Conservation (phyloP, 192 early-diverging fungal species). For the Glomus cerebriforme region DNA sequence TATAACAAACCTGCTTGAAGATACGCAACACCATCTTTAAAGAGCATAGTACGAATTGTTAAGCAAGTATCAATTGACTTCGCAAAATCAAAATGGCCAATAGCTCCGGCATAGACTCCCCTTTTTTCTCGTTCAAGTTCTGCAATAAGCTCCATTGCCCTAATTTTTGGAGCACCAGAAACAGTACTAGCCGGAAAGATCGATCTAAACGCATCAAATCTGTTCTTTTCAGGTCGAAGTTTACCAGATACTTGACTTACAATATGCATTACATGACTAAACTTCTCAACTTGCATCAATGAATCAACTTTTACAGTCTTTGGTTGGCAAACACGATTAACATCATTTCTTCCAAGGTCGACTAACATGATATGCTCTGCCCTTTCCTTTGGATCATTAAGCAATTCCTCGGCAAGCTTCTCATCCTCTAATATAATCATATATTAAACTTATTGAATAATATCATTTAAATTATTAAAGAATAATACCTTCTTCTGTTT, state of each 20-base stretch:
- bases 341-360: conserved; percentile 97
- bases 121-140: conserved; percentile 90
- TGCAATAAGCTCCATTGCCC: conserved; percentile 92
- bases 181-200: conserved; percentile 99
- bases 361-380: conserved; percentile 99
- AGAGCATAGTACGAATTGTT: conserved; percentile 97
- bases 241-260: conserved; percentile 92
- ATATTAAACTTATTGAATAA: background rate
- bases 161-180: conserved; percentile 97
- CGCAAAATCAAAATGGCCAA: conserved; percentile 95
- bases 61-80: conserved; percentile 96
- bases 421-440: conserved; percentile 67
- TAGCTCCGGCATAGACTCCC: conserved; percentile 87
- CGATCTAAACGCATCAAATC: conserved; percentile 93
- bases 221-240: conserved; percentile 81
- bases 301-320: conserved; percentile 91
- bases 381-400: conserved; percentile 93
- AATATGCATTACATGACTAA: conserved; percentile 99
- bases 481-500: conserved; percentile 57
- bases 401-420: conserved; percentile 83
- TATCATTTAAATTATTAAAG: background rate
- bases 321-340: conserved; percentile 95
- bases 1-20: conserved; percentile 74
- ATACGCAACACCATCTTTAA: conserved; percentile 94
- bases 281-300: conserved; percentile 96